Evolutionary conservation across 2,329 filamentous ascomycete species (phyloP).

Genomic region (Parasarocladium wereldwijsianum): DNA sequence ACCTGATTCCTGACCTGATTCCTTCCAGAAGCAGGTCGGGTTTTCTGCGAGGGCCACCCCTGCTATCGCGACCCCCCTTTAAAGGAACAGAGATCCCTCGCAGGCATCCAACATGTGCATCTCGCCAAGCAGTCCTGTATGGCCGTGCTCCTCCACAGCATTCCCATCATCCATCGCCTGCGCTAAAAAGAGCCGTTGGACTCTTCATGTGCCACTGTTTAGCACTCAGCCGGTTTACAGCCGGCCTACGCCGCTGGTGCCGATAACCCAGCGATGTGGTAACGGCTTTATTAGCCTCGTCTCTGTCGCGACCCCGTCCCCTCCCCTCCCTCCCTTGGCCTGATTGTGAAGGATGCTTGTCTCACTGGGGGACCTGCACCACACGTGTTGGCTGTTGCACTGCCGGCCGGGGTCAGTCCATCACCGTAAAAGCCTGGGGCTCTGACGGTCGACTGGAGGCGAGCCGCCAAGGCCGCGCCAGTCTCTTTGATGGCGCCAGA

Average conservation of each 20-base stretch:
- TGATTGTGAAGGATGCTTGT: not conserved
- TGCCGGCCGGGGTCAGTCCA: slow-evolving; percentile 4
- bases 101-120: too few species aligned
- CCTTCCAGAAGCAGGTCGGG: slow-evolving; percentile 3
- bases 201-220: slow-evolving; percentile 1
- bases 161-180: not conserved
- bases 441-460: slow-evolving; percentile 3
- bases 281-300: slow-evolving; percentile 3
- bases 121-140: slow-evolving; percentile 1
- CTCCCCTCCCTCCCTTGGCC: not conserved
- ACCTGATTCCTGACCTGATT: too few species aligned
- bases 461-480: slow-evolving; percentile 3
- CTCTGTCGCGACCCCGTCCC: slow-evolving; percentile 1
- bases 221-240: slow-evolving; percentile 2
- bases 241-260: slow-evolving; percentile 5
- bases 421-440: slow-evolving; percentile 2
- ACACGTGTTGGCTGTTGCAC: slow-evolving; percentile 4
- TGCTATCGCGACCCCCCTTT: slow-evolving; percentile 1
- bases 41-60: slow-evolving; percentile 2
- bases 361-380: slow-evolving; percentile 1
- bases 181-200: not conserved
- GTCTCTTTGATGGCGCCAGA: slow-evolving; percentile 3
- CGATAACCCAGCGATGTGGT: slow-evolving; percentile 5
- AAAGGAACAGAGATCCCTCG: too few species aligned
- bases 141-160: slow-evolving; percentile 1